Base-by-base conservation (phyloP, 2,329 filamentous ascomycete species). In the Fusarium equiseti region DNA sequence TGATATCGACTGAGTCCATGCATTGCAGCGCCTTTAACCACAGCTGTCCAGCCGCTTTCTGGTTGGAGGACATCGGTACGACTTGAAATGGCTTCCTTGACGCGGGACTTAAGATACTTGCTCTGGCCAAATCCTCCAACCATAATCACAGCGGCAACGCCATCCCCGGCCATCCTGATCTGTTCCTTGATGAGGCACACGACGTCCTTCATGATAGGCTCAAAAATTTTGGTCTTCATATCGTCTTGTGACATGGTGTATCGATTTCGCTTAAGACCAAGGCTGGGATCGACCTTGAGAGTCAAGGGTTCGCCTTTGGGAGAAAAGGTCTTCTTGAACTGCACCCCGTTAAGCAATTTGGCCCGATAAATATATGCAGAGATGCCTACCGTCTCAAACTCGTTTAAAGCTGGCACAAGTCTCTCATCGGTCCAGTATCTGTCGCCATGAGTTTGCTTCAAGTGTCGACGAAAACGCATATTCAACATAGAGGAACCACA, bases 171-270 rank as follows among this genome's bases (percentile, higher is more conserved):
- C 79, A 81, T 79, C 15, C 73, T 71, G 29, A 81, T 77, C 56
- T 81, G 80, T 50, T 81, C 83, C 42, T 81, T 79, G 49, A 85
- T 80, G 7, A 83, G 79, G 4, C 80, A 80, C 5, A 81, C 75
- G n/a, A 82, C 78, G 22, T 83, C 77, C 78, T 77, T 87, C 79
- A 71, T 83, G 71, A 81, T 81, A 8, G 80, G 79, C 7, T 79
- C 78, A 59, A 81, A 80, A 15, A 81, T 79, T 87, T 73, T 83
- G 86, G 79, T 91, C 87, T 74, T 93, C 91, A 79, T 95, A 87
- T 44, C 77, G 89, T 91, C 55, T 78, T 88, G 76, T n/a, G 80
- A 57, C 70, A 81, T 76, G 3, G 76, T 79, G 58, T 68, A 75
- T 31, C 68, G 72, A 29, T 80, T 77, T 43, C 79, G 75, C 32